These are phyloP conservation scores for Plasmodium malariae DNA, from an alignment of 169 alveolate genomes.

Conservation along the genomic window DNA sequence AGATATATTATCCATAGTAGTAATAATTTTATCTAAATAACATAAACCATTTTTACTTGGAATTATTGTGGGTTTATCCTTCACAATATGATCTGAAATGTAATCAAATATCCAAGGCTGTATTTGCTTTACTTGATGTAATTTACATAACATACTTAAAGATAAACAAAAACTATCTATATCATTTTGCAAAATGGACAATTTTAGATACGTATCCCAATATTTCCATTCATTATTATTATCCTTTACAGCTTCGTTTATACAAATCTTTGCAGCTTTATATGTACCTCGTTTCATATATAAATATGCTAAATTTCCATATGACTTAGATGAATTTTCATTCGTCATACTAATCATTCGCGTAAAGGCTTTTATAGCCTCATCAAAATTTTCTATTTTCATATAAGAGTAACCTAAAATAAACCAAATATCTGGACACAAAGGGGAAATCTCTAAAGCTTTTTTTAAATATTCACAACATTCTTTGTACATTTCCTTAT, in stretches of 20 bases:
- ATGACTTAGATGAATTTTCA: slow-evolving; percentile 81
- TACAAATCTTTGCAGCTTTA: slow-evolving; percentile 79
- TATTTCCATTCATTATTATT: slow-evolving; percentile 83
- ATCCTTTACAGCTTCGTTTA: slow-evolving; percentile 84
- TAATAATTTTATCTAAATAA: slow-evolving; percentile 76
- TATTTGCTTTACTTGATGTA: slow-evolving; percentile 69
- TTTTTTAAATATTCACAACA: slow-evolving; percentile 79
- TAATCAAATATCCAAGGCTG: slow-evolving; percentile 52
- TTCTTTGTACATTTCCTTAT: slow-evolving; percentile 72
- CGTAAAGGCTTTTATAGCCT: slow-evolving; percentile 81
- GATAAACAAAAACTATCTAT: slow-evolving; percentile 80
- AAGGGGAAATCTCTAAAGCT: slow-evolving; percentile 82
- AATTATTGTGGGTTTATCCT: slow-evolving; percentile 55
- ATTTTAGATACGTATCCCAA: slow-evolving; percentile 83
- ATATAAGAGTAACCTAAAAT: slow-evolving; percentile 84
- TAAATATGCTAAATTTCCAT: slow-evolving; percentile 85
- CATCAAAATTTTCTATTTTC: slow-evolving; percentile 76
- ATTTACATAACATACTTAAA: slow-evolving; percentile 74
- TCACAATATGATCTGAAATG: slow-evolving; percentile 51
- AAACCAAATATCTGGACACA: slow-evolving; percentile 81
- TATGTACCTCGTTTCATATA: slow-evolving; percentile 80
- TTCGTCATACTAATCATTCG: slow-evolving; percentile 81
- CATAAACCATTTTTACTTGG: slow-evolving; percentile 30
- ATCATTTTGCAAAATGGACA: slow-evolving; percentile 81
- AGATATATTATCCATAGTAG: slow-evolving; percentile 76